These are phyloP conservation scores for Testicularia cyperi DNA, from an alignment of 1,284 basidiomycete species.

Conservation along the genomic window DNA sequence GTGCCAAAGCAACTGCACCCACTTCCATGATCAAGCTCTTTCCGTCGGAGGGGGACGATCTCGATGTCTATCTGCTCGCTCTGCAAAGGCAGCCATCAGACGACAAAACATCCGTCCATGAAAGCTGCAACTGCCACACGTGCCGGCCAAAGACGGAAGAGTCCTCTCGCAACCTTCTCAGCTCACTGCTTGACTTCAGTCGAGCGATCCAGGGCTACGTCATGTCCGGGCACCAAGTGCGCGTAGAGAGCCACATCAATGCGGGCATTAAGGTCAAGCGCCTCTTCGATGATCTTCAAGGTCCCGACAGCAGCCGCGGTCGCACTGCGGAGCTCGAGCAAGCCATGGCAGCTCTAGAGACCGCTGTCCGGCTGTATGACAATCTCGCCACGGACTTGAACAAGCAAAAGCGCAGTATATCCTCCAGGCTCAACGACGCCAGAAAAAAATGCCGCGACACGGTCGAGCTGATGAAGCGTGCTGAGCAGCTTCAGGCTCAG, in stretches of 20 bases:
- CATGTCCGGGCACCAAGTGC: constrained; percentile 13
- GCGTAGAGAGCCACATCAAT: constrained; percentile 4
- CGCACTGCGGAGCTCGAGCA: neutral
- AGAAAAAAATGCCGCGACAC: too few species aligned
- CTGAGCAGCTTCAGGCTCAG: too few species aligned
- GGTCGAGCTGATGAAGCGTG: too few species aligned
- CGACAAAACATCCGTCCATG: too few species aligned
- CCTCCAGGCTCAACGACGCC: too few species aligned
- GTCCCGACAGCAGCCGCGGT: constrained; percentile 6
- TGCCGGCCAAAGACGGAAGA: neutral
- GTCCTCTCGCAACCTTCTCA: constrained; percentile 1
- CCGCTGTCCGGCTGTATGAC: neutral
- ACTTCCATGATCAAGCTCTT: constrained; percentile 9
- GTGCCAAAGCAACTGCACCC: constrained; percentile 3
- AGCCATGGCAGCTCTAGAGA: neutral
- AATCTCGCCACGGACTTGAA: too few species aligned
- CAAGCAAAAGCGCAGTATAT: too few species aligned
- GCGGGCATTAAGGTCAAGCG: constrained; percentile 14
- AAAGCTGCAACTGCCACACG: too few species aligned
- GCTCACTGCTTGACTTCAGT: constrained; percentile 29
- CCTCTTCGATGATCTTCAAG: constrained; percentile 8
- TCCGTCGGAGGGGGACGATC: constrained; percentile 30
- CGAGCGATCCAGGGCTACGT: constrained; percentile 15
- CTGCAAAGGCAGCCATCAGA: too few species aligned
- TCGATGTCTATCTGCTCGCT: constrained; percentile 19